A percentile compares a stretch with the other conserved stretches of the same genome.
These are phyloP conservation scores for Mallotus repandus DNA, from an alignment of 441 rosid species.

Conservation along the genomic window DNA sequence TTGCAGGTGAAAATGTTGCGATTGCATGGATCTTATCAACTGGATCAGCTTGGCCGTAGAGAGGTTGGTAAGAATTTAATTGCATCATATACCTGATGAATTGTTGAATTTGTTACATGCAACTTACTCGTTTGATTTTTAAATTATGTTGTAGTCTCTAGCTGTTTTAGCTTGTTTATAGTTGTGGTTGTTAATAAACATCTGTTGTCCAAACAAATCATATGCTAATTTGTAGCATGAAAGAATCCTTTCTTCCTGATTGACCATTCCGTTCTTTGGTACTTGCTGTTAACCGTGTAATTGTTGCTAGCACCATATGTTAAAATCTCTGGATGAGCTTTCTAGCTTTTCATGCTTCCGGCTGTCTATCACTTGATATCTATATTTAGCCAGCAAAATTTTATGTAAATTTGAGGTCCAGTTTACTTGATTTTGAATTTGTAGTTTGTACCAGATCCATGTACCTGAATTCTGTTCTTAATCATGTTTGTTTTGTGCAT, in stretches of 20 bases:
- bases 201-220: neutral
- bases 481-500: conserved; percentile 26
- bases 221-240: neutral
- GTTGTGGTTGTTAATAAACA: neutral
- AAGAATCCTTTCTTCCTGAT: neutral
- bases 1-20: conserved; percentile 80
- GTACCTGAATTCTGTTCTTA: conserved; percentile 2
- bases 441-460: neutral
- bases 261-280: neutral
- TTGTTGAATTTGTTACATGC: neutral
- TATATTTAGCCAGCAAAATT: too few relatives aligned
- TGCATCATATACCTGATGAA: neutral
- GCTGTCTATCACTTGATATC: too few relatives aligned
- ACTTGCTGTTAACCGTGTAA: too few relatives aligned
- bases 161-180: neutral
- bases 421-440: neutral
- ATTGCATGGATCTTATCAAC: conserved; percentile 83
- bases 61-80: conserved; percentile 60
- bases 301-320: too few relatives aligned
- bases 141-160: neutral
- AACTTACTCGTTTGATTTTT: neutral
- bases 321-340: too few relatives aligned
- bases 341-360: too few relatives aligned
- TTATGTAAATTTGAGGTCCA: neutral
- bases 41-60: conserved; percentile 82